phyloP scores from a whole-genome alignment of 2,329 filamentous ascomycete genomes.

The Paraphoma sp. region DNA sequence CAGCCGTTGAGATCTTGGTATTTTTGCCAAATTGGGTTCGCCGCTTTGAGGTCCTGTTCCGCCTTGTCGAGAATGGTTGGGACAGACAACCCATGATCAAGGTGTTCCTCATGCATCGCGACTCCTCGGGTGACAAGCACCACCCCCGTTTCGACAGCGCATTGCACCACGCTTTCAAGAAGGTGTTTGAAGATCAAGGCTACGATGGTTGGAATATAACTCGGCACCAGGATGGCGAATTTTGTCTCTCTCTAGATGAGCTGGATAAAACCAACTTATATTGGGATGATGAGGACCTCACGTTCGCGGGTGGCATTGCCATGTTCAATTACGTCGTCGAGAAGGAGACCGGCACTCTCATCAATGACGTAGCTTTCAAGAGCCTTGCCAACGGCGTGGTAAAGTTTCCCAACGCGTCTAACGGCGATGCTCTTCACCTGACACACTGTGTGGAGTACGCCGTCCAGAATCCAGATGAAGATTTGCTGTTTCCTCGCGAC shows the following conservation, averaged over 20 bases:
- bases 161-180: too few relatives aligned
- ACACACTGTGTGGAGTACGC: slow-evolving; percentile 13
- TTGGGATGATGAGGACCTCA: too few relatives aligned
- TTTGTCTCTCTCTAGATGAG: too few relatives aligned
- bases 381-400: slow-evolving; percentile 2
- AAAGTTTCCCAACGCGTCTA: neutral
- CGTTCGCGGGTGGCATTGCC: too few relatives aligned
- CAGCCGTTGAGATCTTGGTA: slow-evolving; percentile 7
- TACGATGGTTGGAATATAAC: too few relatives aligned
- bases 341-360: neutral
- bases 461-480: neutral
- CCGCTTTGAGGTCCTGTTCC: slow-evolving; percentile 4
- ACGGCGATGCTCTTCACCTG: slow-evolving; percentile 9
- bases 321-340: too few relatives aligned
- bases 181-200: too few relatives aligned
- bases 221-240: too few relatives aligned
- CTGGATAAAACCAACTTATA: too few relatives aligned
- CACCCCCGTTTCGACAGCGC: too few relatives aligned
- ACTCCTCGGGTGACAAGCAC: too few relatives aligned
- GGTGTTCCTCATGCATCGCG: too few relatives aligned
- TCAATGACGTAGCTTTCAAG: slow-evolving; percentile 2
- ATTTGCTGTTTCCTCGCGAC: slow-evolving; percentile 2
- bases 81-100: neutral
- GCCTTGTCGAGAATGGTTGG: slow-evolving; percentile 9
- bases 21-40: slow-evolving; percentile 11